These are phyloP conservation scores for Pythium rhizo-oryzae DNA, from an alignment of 352 stramenopile genomes.

Conservation along the genomic window DNA sequence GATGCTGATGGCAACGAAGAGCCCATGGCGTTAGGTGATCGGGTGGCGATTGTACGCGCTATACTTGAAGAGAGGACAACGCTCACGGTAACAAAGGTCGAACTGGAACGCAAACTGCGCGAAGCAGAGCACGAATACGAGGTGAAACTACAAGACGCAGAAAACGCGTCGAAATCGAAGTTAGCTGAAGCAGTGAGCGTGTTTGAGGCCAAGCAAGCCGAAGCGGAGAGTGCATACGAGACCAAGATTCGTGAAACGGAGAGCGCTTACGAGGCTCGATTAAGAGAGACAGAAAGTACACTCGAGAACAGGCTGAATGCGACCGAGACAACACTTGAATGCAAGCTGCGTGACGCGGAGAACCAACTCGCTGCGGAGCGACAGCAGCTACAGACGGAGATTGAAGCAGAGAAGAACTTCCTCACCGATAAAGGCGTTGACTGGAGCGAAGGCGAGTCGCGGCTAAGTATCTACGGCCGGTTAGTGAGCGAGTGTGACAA, in stretches of 20 bases:
- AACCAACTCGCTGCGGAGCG: neutral
- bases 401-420: conserved; percentile 12
- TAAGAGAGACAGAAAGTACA: neutral
- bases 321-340: neutral
- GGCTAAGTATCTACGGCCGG: neutral
- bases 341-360: neutral
- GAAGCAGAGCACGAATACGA: neutral
- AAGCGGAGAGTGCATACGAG: neutral
- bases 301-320: neutral
- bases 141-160: neutral
- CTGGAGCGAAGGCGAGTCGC: conserved; percentile 13
- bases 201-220: neutral
- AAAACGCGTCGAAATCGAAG: neutral
- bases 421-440: conserved; percentile 4
- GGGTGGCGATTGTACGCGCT: neutral
- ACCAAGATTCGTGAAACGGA: neutral
- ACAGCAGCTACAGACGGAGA: neutral
- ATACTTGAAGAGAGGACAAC: conserved; percentile 1
- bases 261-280: neutral
- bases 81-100: neutral
- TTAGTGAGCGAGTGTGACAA: conserved; percentile 1
- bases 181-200: neutral
- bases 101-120: neutral
- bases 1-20: neutral
- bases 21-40: neutral